Evolutionary conservation across 1,284 basidiomycete species (phyloP), one percentile per base, ranked within the genome.

Genomic region (Cystobasidiaceae sp.): DNA sequence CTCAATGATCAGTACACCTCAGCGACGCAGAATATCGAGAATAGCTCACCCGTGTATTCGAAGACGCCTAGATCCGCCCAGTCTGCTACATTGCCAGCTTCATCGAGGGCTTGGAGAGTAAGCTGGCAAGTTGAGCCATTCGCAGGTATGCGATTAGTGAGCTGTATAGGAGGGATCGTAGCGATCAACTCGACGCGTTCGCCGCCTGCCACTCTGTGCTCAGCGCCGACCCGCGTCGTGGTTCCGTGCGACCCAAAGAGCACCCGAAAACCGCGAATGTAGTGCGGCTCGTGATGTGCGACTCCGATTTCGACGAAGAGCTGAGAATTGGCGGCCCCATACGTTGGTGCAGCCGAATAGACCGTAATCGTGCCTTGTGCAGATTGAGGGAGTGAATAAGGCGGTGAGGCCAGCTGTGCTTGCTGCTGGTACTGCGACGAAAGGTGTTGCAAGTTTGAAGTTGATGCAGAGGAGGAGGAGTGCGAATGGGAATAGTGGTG

Each of bases 121-220:
- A 67, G 28, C 21, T 61, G 46, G 7, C 61, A 51, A n/a, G 55
- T 43, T 7, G 57, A 21, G 5, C 48, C 44, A 30, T 51, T 41
- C 30, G 59, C 28, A 6, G 49, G 49, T 23, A 46, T 52, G 25
- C 44, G 27, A 34, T 54, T 33, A 7, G 58, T 49, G 13, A 52
- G 17, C 6, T 56, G 58, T 8, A 67, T 34, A 15, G 37, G 33
- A 1, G 66, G 66, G 6, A 51, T 41, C 11, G 39, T 39, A 49
- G 66, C 66, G 1, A 54, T 32, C n/a, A 67, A 37, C 44, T 67
- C 66, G 39, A 67, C 66, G 49, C 56, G 21, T 44, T 67, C 66
- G 32, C 46, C 57, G 4, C 59, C 58, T 17, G 23, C 34, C 15
- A 33, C 46, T 27, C 66, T 37, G 2, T 52, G 27, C 41, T 67